Evolutionary conservation across 306 rosid genomes (phyloP).

Genomic region (Malus sieversii): DNA sequence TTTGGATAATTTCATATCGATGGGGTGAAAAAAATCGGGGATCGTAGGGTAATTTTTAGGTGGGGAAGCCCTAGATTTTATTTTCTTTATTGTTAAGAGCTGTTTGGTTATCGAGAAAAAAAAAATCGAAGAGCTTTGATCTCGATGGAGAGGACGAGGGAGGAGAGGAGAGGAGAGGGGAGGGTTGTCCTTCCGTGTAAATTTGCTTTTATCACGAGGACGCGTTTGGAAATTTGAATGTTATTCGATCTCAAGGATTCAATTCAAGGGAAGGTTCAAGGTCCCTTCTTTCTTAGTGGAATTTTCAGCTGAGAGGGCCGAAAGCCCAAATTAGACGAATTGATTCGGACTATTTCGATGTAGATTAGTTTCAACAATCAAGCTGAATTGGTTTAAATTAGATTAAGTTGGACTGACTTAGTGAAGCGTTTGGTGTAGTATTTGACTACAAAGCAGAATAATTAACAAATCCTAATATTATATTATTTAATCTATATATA

Average conservation of each 20-base stretch:
- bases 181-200: background rate
- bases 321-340: background rate
- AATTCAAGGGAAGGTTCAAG: background rate
- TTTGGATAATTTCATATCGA: slow-evolving; percentile 3
- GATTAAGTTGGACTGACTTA: no score
- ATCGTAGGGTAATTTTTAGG: background rate
- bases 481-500: no score
- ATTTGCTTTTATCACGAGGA: background rate
- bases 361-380: no score
- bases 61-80: background rate
- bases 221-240: slow-evolving; percentile 10
- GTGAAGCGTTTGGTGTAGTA: no score
- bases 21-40: background rate
- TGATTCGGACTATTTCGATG: accelerated
- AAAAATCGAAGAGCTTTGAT: background rate
- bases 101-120: slow-evolving; percentile 3
- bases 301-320: background rate
- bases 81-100: background rate
- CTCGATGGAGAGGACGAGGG: background rate
- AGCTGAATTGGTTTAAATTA: no score
- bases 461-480: no score
- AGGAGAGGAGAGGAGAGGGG: background rate
- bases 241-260: background rate
- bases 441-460: no score
- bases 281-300: background rate